Base-by-base conservation (phyloP, 352 stramenopile species). In the Globisporangium orthogonon region DNA sequence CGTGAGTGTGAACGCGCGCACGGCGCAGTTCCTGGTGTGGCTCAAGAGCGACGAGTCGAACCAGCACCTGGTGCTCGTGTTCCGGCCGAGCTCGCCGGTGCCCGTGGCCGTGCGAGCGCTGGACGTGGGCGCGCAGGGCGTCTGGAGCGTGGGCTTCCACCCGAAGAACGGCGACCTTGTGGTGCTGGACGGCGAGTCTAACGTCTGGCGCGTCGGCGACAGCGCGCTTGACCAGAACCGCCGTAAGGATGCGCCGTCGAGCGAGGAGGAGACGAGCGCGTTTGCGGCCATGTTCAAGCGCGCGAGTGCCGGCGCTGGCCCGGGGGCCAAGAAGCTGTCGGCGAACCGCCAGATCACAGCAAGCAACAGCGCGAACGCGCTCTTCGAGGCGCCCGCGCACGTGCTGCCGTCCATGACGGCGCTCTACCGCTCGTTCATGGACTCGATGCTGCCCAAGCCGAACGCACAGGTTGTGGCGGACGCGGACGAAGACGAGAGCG, bases 391-490 rank as follows among this genome's bases (percentile, higher is more conserved):
- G 7, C 83, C 85, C 10, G 78, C 77, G 14, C 85, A 95, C 66
- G 85, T 93, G 44, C 58, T 94, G 56, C 85, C 85, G 48, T 89
- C 83, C 14, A 90, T 94, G 74, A 86, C 82, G 45, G 74, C 79
- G 33, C 64, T 95, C 41, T 95, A 93, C 66, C 68, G 79, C 3
- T 88, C 80, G 46, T 95, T 92, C 59, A 89, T 95, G 83, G 85
- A 95, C 61, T 86, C 81, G 62, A 91, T 95, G 77, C 69, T 95
- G 50, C 68, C 75, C 7, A 91, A 92, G 59, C 66, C 80, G 4
- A 70, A 78, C 41, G 47, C 58, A 6, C 64, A 70, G 30, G 52
- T 45, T 4, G 55, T 40, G 30, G 49, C 50, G 13, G 56, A 44
- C 0, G 58, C 33, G 0, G 49, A 49, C 14, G 56, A 51, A 0